phyloP scores from a whole-genome alignment of 1,284 basidiomycete species.

The Pseudozyma flocculosa region DNA sequence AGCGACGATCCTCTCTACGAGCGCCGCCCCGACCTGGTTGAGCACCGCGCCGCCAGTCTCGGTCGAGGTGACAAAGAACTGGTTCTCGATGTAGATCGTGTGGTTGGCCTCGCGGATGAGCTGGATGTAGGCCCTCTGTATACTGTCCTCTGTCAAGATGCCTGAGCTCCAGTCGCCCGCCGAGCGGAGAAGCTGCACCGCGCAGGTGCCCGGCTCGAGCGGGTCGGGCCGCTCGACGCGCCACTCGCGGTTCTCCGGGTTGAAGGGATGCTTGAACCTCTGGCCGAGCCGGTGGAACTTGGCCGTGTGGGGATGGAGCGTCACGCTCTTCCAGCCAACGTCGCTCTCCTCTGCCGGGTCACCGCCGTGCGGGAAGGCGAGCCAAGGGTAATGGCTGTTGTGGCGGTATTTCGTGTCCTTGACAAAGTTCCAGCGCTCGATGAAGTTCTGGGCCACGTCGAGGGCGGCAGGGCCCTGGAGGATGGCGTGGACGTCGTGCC shows the following conservation, averaged over 20 bases:
- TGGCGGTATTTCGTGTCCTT: slow-evolving; percentile 59
- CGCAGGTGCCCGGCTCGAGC: slow-evolving; percentile 41
- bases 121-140: slow-evolving; percentile 66
- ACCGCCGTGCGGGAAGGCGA: slow-evolving; percentile 77
- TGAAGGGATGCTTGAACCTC: slow-evolving; percentile 20
- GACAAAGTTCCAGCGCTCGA: slow-evolving; percentile 74
- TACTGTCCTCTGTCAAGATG: slow-evolving; percentile 65
- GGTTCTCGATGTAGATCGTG: slow-evolving; percentile 70
- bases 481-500: slow-evolving; percentile 66
- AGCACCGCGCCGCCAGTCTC: slow-evolving; percentile 2
- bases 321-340: slow-evolving; percentile 10
- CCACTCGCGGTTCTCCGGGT: slow-evolving; percentile 8
- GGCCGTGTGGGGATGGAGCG: slow-evolving; percentile 67
- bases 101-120: slow-evolving; percentile 80
- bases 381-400: slow-evolving; percentile 66
- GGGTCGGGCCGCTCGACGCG: slow-evolving; percentile 9
- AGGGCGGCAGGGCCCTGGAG: slow-evolving; percentile 78
- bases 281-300: slow-evolving; percentile 21
- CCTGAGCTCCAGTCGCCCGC: slow-evolving; percentile 78
- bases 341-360: slow-evolving; percentile 63
- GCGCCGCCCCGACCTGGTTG: slow-evolving; percentile 74
- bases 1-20: slow-evolving; percentile 74
- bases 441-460: slow-evolving; percentile 86
- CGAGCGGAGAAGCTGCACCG: slow-evolving; percentile 76
- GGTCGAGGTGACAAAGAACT: slow-evolving; percentile 24